Conservation (phyloP, 2,329 filamentous ascomycete genomes). For the Cercospora berteroae region DNA sequence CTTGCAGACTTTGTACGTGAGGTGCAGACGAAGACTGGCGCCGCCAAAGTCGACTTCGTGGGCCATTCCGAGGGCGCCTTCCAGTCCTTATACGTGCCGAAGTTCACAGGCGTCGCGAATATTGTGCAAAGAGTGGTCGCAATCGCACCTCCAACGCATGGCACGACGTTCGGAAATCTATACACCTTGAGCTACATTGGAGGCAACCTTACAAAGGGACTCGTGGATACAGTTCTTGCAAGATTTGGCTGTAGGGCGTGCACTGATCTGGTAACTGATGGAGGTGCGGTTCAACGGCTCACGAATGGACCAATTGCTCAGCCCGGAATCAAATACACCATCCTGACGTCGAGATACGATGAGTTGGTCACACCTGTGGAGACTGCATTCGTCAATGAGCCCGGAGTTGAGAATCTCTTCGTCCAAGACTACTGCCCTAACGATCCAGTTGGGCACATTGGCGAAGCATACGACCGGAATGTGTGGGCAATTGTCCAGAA, state of each 20-base stretch:
- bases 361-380: conserved; percentile 28
- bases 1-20: conserved; percentile 25
- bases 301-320: conserved; percentile 26
- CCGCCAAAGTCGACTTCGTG: conserved; percentile 25
- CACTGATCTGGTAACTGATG: conserved; percentile 22
- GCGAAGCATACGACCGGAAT: conserved; percentile 29
- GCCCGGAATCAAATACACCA: conserved; percentile 23
- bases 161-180: conserved; percentile 24
- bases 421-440: conserved; percentile 28
- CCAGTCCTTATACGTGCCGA: conserved; percentile 27
- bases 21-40: conserved; percentile 22
- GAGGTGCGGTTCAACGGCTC: conserved; percentile 18
- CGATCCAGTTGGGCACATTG: conserved; percentile 29
- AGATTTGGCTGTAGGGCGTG: conserved; percentile 27
- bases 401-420: conserved; percentile 26
- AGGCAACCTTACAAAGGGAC: conserved; percentile 20
- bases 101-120: conserved; percentile 22
- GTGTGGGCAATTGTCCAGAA: conserved; percentile 28
- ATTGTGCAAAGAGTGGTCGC: conserved; percentile 26
- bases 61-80: conserved; percentile 31
- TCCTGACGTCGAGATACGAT: conserved; percentile 25
- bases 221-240: conserved; percentile 18
- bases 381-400: conserved; percentile 27
- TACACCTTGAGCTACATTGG: conserved; percentile 26
- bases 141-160: conserved; percentile 29